Evolutionary conservation across 495 filamentous ascomycete genomes (phyloP), one percentile per base, ranked within the genome.

Genomic region (Filosporella fistucella): DNA sequence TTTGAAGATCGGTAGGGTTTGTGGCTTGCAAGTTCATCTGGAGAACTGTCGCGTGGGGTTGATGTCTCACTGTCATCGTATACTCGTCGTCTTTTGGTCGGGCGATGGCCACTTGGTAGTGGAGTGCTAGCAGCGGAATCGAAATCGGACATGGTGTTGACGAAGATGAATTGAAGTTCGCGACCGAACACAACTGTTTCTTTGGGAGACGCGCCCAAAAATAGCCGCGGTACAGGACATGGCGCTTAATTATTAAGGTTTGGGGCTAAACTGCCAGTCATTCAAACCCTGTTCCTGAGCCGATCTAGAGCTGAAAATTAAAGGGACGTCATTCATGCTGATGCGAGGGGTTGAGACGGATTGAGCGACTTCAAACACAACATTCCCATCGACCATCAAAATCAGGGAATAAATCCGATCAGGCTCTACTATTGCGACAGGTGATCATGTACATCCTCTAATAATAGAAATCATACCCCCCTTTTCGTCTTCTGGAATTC

Each of bases 21-120:
- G 35, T 47, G 33, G n/a, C 39, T 66, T 20, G 68, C 72, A 35
- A 75, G 63, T 51, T 78, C 77, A 49, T 80, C 76, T 23, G 75
- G 72, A 17, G 76, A 79, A 36, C 73, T 71, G 44, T 71, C 68
- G 17, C 57, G 54, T 30, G 70, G 69, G 0, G 69, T 58, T 17
- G 58, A 58, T 18, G 22, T 40, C 10, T 56, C 55, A 25, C 48
- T 54, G 28, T 59, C 55, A 25, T 58, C 44, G 29, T 58, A 55
- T 14, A 57, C 45, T 17, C 59, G 49, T 29, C 59, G 29, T 17
- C 59, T 24, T 38, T 62, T 62, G 1, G 49, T 6, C 13, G 49
- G 13, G 10, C 52, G 51, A 11, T 49, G 38, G 14, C 14, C 20
- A 12, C 25, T 22, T 11, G 58, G 34, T 12, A 41, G 43, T 23